Conservation (phyloP, 331 rosid genomes). For the Malus hybrid region DNA sequence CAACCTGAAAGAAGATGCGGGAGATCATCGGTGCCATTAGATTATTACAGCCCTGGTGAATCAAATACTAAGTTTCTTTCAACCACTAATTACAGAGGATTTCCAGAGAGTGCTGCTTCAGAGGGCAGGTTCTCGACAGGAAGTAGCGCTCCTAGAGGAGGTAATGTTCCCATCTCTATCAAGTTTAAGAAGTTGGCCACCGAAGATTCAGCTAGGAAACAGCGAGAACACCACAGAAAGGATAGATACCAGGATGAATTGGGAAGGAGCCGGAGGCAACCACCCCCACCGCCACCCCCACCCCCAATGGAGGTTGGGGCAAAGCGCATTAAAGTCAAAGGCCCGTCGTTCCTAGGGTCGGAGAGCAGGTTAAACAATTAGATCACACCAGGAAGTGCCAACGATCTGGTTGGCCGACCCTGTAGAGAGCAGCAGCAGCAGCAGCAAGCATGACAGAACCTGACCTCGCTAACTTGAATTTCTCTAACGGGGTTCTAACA, state of each 20-base stretch:
- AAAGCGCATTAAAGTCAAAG: conserved; percentile 78
- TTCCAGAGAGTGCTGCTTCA: conserved; percentile 25
- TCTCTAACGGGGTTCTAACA: conserved; percentile 73
- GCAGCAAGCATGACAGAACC: conserved; percentile 26
- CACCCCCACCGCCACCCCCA: conserved; percentile 32
- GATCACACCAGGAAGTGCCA: conserved; percentile 36
- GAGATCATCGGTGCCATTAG: conserved; percentile 20
- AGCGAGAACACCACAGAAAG: conserved; percentile 53
- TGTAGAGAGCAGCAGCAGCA: not conserved
- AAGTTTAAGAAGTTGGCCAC: conserved; percentile 52
- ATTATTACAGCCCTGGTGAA: conserved; percentile 40
- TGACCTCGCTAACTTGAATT: conserved; percentile 59
- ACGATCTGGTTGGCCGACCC: conserved; percentile 18
- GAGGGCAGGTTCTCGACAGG: conserved; percentile 46
- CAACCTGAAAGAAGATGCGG: conserved; percentile 45
- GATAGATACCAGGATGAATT: conserved; percentile 39
- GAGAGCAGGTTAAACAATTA: conserved; percentile 46
- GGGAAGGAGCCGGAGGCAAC: conserved; percentile 34
- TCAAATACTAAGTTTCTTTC: conserved; percentile 30
- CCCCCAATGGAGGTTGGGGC: conserved; percentile 51
- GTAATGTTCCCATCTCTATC: conserved; percentile 44
- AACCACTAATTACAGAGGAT: conserved; percentile 30
- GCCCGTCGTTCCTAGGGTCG: conserved; percentile 52
- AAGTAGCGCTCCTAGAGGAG: conserved; percentile 31
- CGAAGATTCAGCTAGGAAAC: conserved; percentile 44